These are phyloP conservation scores for Euphorbia tirucalli DNA, from an alignment of 345 rosid genomes.

Conservation along the genomic window DNA sequence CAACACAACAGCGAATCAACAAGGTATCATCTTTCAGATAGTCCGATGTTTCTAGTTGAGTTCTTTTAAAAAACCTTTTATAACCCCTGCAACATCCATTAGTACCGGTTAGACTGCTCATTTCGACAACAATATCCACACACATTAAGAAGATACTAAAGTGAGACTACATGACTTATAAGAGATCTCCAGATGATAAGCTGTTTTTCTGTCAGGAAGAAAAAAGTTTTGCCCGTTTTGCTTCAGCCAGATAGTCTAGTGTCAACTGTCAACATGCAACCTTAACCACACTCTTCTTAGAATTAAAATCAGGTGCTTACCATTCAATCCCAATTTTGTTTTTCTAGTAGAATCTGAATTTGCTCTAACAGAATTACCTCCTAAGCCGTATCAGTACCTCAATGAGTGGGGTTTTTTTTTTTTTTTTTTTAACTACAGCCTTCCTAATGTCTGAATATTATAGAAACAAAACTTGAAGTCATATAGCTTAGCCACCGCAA, in stretches of 20 bases:
- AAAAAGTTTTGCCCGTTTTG: not conserved
- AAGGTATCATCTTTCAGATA: slow-evolving; percentile 21
- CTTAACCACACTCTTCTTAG: no score
- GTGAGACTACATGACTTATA: not conserved
- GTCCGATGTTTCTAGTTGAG: slow-evolving; percentile 23
- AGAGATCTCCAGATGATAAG: not conserved
- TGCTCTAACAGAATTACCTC: not conserved
- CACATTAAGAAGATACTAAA: not conserved
- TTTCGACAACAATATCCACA: not conserved
- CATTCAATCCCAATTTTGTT: not conserved
- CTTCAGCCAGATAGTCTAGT: not conserved
- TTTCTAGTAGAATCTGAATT: not conserved
- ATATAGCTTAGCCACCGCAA: not conserved
- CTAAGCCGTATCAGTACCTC: not conserved
- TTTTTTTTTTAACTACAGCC: not conserved
- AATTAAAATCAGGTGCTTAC: not conserved
- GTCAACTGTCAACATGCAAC: no score
- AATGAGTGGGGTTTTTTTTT: not conserved
- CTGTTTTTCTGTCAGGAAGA: not conserved
- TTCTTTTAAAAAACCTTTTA: slow-evolving; percentile 24
- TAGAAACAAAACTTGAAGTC: not conserved
- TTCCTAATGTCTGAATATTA: not conserved
- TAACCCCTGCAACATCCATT: slow-evolving; percentile 23
- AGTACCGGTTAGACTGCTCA: not conserved
- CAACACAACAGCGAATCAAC: slow-evolving; percentile 24